A percentile compares a stretch with the other conserved stretches of the same genome.
phyloP scores from a whole-genome alignment of 371 early-diverging fungal genomes.

The Umbelopsis sp. region DNA sequence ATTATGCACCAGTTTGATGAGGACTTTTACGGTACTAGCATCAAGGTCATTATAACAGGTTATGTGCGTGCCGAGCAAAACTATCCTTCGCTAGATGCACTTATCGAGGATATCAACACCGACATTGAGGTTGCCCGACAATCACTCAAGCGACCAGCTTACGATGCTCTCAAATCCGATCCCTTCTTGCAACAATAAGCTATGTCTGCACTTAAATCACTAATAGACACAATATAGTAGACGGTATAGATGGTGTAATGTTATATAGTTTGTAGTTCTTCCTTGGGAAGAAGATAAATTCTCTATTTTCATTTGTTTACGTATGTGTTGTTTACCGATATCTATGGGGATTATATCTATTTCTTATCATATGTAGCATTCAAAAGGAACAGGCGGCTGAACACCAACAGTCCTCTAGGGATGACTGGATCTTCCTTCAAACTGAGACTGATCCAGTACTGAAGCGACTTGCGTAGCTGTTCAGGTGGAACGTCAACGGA shows the following conservation, averaged over 20 bases:
- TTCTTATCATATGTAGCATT: constrained; percentile 52
- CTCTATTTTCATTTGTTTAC: constrained; percentile 5
- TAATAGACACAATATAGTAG: background rate
- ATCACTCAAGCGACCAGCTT: constrained; percentile 64
- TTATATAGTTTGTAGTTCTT: background rate
- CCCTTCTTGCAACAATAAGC: background rate
- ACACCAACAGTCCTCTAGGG: constrained; percentile 58
- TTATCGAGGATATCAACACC: constrained; percentile 89
- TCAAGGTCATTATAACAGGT: constrained; percentile 84
- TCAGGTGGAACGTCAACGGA: constrained; percentile 50
- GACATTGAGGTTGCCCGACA: constrained; percentile 85
- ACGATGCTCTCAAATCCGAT: constrained; percentile 33
- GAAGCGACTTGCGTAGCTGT: constrained; percentile 54
- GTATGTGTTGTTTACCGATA: background rate
- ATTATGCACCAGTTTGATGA: constrained; percentile 83
- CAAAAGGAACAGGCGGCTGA: constrained; percentile 63
- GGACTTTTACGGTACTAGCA: constrained; percentile 90
- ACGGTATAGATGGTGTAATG: background rate
- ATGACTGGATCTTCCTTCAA: constrained; percentile 39
- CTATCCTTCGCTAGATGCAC: constrained; percentile 84
- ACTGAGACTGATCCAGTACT: constrained; percentile 58
- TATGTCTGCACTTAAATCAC: background rate
- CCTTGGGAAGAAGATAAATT: background rate
- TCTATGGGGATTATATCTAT: background rate
- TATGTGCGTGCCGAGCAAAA: constrained; percentile 92